These are phyloP conservation scores for Populus tomentosa DNA, from an alignment of 441 rosid genomes.

Conservation along the genomic window DNA sequence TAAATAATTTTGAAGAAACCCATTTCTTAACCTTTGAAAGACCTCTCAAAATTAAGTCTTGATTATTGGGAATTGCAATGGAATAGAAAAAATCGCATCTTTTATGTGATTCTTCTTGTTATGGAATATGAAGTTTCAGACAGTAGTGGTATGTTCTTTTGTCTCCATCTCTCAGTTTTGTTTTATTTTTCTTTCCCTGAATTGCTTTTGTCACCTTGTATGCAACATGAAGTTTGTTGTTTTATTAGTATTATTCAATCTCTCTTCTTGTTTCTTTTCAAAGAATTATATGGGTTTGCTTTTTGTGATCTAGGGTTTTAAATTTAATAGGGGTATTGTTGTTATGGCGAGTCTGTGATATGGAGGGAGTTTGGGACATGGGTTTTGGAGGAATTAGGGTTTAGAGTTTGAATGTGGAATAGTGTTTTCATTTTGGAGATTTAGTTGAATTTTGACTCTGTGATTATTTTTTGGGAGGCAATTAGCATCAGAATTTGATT, in stretches of 20 bases:
- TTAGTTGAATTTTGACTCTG: neutral
- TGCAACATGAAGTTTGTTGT: slow-evolving; percentile 5
- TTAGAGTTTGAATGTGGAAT: slow-evolving; percentile 21
- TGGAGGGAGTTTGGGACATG: neutral
- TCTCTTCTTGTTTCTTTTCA: neutral
- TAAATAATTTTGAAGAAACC: neutral
- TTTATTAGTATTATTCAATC: neutral
- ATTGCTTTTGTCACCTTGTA: neutral
- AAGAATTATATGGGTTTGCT: neutral
- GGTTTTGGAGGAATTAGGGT: slow-evolving; percentile 17
- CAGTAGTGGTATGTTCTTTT: slow-evolving; percentile 39
- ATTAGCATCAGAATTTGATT: neutral
- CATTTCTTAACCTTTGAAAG: neutral
- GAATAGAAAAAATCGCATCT: slow-evolving; percentile 7
- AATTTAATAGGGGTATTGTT: neutral
- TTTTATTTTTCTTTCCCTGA: neutral
- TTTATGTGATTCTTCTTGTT: slow-evolving; percentile 18
- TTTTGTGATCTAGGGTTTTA: slow-evolving; percentile 12
- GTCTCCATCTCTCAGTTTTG: neutral
- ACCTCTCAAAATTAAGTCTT: neutral
- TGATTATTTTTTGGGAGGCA: slow-evolving; percentile 3
- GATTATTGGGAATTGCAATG: slow-evolving; percentile 8
- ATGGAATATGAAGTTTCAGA: slow-evolving; percentile 44
- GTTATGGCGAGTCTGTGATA: neutral
- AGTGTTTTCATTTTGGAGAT: neutral